Conservation (phyloP, 768 basidiomycete genomes). For the Boletellus emodensis region DNA sequence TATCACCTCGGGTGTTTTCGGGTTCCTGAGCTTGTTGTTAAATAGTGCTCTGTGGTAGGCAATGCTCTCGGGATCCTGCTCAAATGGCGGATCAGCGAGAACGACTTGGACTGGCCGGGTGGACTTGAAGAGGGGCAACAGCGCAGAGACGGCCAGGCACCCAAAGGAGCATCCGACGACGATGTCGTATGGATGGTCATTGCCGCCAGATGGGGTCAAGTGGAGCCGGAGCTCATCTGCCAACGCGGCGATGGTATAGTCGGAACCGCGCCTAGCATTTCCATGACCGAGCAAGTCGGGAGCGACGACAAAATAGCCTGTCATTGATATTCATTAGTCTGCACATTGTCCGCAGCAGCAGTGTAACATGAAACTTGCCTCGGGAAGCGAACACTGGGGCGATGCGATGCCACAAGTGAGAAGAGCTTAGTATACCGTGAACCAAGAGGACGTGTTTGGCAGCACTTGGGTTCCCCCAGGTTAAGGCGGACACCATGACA, state of each 20-base stretch:
- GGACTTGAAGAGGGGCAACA: constrained; percentile 11
- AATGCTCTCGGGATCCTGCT: not conserved
- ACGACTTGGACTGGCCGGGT: constrained; percentile 9
- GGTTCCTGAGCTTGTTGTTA: not conserved
- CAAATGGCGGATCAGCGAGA: constrained; percentile 20
- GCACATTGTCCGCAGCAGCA: not conserved
- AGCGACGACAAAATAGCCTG: constrained; percentile 23
- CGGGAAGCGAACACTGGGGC: constrained; percentile 11
- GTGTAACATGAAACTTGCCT: constrained; percentile 7
- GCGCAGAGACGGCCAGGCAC: constrained; percentile 4
- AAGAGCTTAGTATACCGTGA: constrained; percentile 7
- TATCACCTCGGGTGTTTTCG: not conserved
- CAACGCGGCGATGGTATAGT: not conserved
- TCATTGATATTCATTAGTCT: not conserved
- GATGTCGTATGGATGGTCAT: constrained; percentile 5
- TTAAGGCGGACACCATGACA: no score
- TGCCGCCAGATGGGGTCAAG: not conserved
- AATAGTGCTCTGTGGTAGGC: not conserved
- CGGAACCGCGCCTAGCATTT: not conserved
- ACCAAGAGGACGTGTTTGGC: no score
- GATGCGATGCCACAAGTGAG: constrained; percentile 16
- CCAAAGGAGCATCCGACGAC: constrained; percentile 21
- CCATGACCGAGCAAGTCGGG: constrained; percentile 25
- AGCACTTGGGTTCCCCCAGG: no score
- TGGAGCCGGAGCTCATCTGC: constrained; percentile 12